phyloP scores from a whole-genome alignment of 2,329 filamentous ascomycete genomes.

The Colletotrichum sp. region DNA sequence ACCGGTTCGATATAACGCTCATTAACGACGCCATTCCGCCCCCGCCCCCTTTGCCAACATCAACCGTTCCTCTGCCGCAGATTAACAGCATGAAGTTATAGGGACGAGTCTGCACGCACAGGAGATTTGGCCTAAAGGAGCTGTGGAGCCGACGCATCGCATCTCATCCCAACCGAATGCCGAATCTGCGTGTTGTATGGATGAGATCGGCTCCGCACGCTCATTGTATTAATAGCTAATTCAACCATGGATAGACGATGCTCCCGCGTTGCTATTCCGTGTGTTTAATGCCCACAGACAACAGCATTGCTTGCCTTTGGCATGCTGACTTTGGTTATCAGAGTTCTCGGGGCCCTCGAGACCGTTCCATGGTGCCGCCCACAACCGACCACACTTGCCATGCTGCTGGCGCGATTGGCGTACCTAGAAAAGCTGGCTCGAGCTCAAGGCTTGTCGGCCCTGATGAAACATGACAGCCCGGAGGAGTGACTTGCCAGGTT shows the following conservation, averaged over 20 bases:
- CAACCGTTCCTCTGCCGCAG: background rate
- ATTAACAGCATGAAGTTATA: background rate
- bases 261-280: background rate
- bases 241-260: conserved; percentile 1
- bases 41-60: background rate
- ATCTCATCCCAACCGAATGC: conserved; percentile 20
- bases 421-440: conserved; percentile 5
- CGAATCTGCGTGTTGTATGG: conserved; percentile 10
- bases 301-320: background rate
- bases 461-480: conserved; percentile 11
- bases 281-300: background rate
- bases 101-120: background rate
- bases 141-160: conserved; percentile 16
- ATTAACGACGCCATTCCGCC: background rate
- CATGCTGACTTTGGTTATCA: background rate
- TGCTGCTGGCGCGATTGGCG: conserved; percentile 7
- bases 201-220: conserved; percentile 14
- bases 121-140: conserved; percentile 8
- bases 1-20: background rate
- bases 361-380: background rate
- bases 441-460: background rate
- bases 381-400: background rate
- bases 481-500: conserved; percentile 1
- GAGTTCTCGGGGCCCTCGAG: background rate
- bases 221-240: conserved; percentile 7